Percentiles rank a stretch among this genome's conserved stretches.
Evolutionary conservation across 768 basidiomycete genomes (phyloP).

Genomic region (Rhodosporidiobolus sp.): DNA sequence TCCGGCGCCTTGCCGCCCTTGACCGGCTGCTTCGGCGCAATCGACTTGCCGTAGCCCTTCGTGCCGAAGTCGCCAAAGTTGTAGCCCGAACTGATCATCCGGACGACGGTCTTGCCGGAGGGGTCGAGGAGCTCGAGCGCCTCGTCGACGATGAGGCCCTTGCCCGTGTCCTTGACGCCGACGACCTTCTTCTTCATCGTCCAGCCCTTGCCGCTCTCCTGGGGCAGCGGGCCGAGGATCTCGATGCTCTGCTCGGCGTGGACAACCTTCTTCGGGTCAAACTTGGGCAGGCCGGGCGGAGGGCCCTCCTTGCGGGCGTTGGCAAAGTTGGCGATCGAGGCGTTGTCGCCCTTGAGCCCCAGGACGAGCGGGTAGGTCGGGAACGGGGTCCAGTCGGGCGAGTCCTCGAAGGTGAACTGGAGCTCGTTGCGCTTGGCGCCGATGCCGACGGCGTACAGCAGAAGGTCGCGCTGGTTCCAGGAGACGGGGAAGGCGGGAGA

Average conservation of each 20-base stretch:
- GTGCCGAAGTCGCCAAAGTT: conserved; percentile 64
- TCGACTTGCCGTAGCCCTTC: conserved; percentile 63
- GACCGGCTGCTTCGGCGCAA: conserved; percentile 61
- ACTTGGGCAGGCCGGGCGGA: conserved; percentile 63
- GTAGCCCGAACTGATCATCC: conserved; percentile 66
- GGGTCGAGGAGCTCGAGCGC: conserved; percentile 57
- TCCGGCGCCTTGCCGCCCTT: conserved; percentile 59
- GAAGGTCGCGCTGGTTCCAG: conserved; percentile 79
- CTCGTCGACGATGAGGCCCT: conserved; percentile 42
- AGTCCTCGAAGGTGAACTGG: conserved; percentile 61
- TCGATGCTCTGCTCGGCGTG: conserved; percentile 78
- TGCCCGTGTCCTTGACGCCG: conserved; percentile 75
- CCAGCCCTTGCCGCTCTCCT: conserved; percentile 76
- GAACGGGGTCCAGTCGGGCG: conserved; percentile 64
- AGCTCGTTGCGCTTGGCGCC: conserved; percentile 75
- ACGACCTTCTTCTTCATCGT: conserved; percentile 63
- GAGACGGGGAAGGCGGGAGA: conserved; percentile 57
- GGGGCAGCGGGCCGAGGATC: conserved; percentile 71
- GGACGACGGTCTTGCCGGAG: conserved; percentile 60
- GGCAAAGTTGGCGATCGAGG: conserved; percentile 69
- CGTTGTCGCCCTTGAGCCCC: conserved; percentile 61
- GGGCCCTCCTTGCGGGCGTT: conserved; percentile 50
- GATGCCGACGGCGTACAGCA: conserved; percentile 63
- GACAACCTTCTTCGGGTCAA: conserved; percentile 58
- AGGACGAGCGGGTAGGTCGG: conserved; percentile 85